phyloP scores from a whole-genome alignment of 345 rosid genomes.

The Erucastrum elatum region DNA sequence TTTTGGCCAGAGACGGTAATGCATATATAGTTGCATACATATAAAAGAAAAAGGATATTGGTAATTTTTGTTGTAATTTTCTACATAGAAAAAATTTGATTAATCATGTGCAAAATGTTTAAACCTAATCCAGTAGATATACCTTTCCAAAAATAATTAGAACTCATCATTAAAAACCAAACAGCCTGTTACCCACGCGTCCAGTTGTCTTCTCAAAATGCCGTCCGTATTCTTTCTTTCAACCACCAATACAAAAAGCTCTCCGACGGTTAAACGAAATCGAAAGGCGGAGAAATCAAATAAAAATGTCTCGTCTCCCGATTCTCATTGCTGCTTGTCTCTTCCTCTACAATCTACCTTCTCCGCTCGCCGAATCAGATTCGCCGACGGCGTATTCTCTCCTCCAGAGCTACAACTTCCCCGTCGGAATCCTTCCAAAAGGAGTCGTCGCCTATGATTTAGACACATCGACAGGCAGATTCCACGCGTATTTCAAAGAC shows the following conservation, averaged over 20 bases:
- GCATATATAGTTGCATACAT: neutral
- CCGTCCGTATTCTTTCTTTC: neutral
- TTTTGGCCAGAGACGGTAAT: neutral
- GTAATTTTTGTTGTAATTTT: neutral
- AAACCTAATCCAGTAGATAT: neutral
- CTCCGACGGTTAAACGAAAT: neutral
- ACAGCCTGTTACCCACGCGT: slow-evolving; percentile 7
- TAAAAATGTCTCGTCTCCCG: slow-evolving; percentile 16
- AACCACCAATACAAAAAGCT: slow-evolving; percentile 7
- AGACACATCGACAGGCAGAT: slow-evolving; percentile 60
- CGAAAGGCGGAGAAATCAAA: neutral
- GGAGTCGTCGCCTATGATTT: slow-evolving; percentile 66
- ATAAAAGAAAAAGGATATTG: neutral
- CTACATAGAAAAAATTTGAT: neutral
- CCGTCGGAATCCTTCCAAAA: slow-evolving; percentile 77
- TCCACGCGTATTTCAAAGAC: slow-evolving; percentile 57
- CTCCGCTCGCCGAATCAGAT: slow-evolving; percentile 35
- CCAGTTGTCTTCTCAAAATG: slow-evolving; percentile 4
- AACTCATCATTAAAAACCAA: neutral
- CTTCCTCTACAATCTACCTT: slow-evolving; percentile 22
- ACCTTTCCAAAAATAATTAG: slow-evolving; percentile 10
- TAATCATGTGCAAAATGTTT: neutral
- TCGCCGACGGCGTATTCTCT: slow-evolving; percentile 62
- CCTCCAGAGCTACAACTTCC: slow-evolving; percentile 69
- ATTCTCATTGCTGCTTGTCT: slow-evolving; percentile 23